Base-by-base conservation (phyloP, 1,139 yeast species). In the Blastobotrys persicus region DNA sequence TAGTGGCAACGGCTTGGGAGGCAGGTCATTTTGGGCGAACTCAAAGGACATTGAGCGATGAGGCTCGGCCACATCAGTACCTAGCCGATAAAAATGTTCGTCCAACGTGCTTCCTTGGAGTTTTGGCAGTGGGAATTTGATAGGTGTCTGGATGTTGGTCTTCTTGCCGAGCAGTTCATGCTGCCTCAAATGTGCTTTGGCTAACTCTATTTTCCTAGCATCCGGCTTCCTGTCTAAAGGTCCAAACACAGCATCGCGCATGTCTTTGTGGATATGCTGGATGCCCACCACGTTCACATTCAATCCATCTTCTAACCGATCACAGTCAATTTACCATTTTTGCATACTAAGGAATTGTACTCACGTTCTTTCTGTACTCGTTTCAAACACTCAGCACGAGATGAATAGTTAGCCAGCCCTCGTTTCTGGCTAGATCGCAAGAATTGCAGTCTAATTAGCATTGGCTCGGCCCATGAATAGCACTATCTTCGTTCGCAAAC, bases 41-140 rank as follows among this genome's bases (percentile, higher is more conserved):
- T 62, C 60, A 19, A 65, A 66, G 45, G 71, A 79, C 63, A 80
- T 74, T 42, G 63, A 59, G 42, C 78, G 65, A 66, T 86, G 91
- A 0, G 91, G 88, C 47, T 80, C 79, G 9, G 80, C 75, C 59
- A 74, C 70, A 11, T 55, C 61, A 26, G 70, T 62, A 0, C 96
- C 98, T 2, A 94, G 67, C 54, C 77, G 76, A 59, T 81, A 76
- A 64, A 94, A 94, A 70, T 94, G 98, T 62, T 88, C 96, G 62
- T 86, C 95, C 11, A 94, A 67, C 3, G 81, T 69, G 1, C 66
- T 59, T 0, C 98, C 98, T 44, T 81, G 80, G 23, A 92, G 64
- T 18, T 68, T 65, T 0, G 99, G 98, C 31, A 89, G 59, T 1
- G 75, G 67, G 45, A 92, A 78, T 14, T 71, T 63, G 2, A 89